These are phyloP conservation scores for Solanum medicagineum DNA, from an alignment of 257 asterid species.

Conservation along the genomic window DNA sequence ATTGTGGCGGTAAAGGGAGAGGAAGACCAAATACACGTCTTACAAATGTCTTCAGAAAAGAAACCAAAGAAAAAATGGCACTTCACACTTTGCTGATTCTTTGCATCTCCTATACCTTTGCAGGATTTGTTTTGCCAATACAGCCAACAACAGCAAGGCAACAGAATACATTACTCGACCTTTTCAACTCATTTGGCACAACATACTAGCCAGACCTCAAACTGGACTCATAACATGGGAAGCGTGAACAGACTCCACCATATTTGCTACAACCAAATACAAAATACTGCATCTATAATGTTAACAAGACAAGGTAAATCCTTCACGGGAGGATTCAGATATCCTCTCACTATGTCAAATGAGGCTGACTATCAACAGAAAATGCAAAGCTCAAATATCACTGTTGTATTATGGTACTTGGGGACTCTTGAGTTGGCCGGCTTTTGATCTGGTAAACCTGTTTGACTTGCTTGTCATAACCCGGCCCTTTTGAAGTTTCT, in stretches of 20 bases:
- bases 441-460: conserved; percentile 46
- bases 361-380: background rate
- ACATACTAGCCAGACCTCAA: background rate
- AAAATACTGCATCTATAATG: background rate
- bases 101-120: background rate
- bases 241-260: background rate
- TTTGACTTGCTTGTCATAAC: conserved; percentile 33
- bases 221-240: background rate
- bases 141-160: background rate
- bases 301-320: background rate
- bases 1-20: background rate
- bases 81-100: background rate
- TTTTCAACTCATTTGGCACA: background rate
- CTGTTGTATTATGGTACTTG: conserved; percentile 9
- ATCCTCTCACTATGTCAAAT: background rate
- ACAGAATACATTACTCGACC: background rate
- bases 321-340: background rate
- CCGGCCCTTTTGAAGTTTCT: conserved; percentile 10
- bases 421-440: conserved; percentile 7
- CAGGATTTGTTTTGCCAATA: background rate
- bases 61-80: background rate
- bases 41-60: background rate
- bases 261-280: background rate
- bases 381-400: background rate
- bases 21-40: background rate